A percentile compares a stretch with the other conserved stretches of the same genome.
phyloP scores from a whole-genome alignment of 805 yeast genomes.

The Kluyveromyces aestuarii region DNA sequence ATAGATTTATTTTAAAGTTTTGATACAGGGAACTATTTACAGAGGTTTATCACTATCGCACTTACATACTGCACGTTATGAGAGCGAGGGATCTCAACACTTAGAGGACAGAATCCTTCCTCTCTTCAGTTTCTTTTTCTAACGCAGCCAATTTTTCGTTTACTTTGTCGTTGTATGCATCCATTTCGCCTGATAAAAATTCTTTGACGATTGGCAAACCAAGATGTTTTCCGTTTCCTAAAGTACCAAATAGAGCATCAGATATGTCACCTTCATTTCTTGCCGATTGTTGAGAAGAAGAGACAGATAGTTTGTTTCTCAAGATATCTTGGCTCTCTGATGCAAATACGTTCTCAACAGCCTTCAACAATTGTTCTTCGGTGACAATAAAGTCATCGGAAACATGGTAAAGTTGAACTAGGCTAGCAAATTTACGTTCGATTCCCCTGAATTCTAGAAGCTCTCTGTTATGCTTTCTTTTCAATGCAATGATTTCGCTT shows the following conservation, averaged over 20 bases:
- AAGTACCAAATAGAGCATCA: conserved; percentile 32
- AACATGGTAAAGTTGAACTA: conserved; percentile 66
- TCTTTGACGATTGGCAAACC: conserved; percentile 31
- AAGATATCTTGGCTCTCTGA: conserved; percentile 16
- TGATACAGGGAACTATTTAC: background rate
- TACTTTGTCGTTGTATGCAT: conserved; percentile 21
- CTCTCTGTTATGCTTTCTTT: conserved; percentile 60
- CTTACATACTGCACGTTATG: background rate
- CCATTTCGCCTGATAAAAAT: conserved; percentile 26
- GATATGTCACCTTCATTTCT: conserved; percentile 19
- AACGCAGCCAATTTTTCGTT: conserved; percentile 6
- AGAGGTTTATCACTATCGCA: background rate
- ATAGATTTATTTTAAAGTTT: too few relatives aligned
- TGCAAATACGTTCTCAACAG: conserved; percentile 19
- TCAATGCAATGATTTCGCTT: conserved; percentile 42
- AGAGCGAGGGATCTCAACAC: background rate
- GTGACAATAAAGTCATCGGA: conserved; percentile 62
- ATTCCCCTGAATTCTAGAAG: conserved; percentile 42
- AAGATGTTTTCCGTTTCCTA: conserved; percentile 23
- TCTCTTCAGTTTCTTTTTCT: background rate
- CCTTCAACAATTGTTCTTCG: conserved; percentile 46
- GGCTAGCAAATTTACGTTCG: conserved; percentile 43
- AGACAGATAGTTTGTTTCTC: conserved; percentile 13
- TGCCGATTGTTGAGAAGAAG: conserved; percentile 12
- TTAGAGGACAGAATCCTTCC: conserved; percentile 2